Conservation (phyloP, 495 filamentous ascomycete genomes). For the Lepraria neglecta region DNA sequence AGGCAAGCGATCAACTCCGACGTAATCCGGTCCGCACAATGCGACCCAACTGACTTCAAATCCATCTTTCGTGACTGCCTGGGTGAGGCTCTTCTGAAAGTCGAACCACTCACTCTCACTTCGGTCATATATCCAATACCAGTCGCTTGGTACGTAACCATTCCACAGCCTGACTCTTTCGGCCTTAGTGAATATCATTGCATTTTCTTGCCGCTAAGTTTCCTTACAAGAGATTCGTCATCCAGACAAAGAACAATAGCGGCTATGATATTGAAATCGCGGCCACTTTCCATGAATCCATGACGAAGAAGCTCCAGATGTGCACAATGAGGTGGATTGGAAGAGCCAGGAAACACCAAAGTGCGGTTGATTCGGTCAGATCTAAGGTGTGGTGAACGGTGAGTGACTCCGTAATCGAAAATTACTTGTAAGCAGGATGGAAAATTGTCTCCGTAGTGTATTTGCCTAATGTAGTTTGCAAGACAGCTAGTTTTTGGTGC, state of each 20-base stretch:
- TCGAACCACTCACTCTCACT: too few relatives aligned
- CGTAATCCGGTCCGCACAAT: conserved; percentile 2
- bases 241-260: background rate
- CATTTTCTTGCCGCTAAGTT: conserved; percentile 5
- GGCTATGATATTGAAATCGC: conserved; percentile 8
- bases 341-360: background rate
- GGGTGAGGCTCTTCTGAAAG: background rate
- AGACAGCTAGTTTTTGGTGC: background rate
- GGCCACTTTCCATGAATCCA: conserved; percentile 1
- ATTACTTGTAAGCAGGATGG: background rate
- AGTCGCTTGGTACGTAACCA: background rate
- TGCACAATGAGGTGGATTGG: background rate
- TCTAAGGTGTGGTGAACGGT: background rate
- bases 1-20: background rate
- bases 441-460: background rate
- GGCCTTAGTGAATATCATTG: conserved; percentile 7
- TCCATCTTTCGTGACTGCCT: background rate
- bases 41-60: background rate
- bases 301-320: conserved; percentile 2
- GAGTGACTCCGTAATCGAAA: background rate
- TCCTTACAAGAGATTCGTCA: background rate
- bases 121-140: conserved; percentile 7
- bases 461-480: background rate
- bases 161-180: conserved; percentile 9
- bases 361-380: background rate